A percentile compares a stretch with the other conserved stretches of the same genome.
Conservation (phyloP, 2,329 filamentous ascomycete species). For the Pseudogymnoascus sp. region DNA sequence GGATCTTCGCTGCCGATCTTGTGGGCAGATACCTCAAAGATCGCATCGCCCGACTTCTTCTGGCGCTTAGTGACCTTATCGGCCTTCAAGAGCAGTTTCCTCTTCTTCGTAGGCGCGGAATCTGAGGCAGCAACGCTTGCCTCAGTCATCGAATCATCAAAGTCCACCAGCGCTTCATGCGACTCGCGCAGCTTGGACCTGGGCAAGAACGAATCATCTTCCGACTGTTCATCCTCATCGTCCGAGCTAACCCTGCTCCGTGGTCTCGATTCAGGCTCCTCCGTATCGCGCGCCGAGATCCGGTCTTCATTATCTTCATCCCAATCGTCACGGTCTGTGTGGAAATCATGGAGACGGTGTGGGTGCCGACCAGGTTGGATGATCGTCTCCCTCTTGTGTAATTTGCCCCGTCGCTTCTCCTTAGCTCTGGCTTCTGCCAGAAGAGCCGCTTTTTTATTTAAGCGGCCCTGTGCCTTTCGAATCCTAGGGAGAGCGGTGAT, state of each 20-base stretch:
- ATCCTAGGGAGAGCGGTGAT: slow-evolving; percentile 67
- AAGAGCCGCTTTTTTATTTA: slow-evolving; percentile 51
- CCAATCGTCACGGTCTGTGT: slow-evolving; percentile 74
- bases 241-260: slow-evolving; percentile 66
- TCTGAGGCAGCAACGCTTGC: slow-evolving; percentile 62
- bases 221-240: slow-evolving; percentile 36
- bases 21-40: slow-evolving; percentile 59
- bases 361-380: slow-evolving; percentile 37
- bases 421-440: slow-evolving; percentile 63
- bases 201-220: slow-evolving; percentile 23
- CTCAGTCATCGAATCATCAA: slow-evolving; percentile 63
- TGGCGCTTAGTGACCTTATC: slow-evolving; percentile 69
- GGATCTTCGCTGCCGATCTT: slow-evolving; percentile 45
- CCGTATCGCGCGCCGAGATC: slow-evolving; percentile 67
- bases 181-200: slow-evolving; percentile 11
- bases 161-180: slow-evolving; percentile 4
- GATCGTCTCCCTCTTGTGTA: slow-evolving; percentile 24
- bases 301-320: slow-evolving; percentile 68
- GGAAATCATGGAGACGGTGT: slow-evolving; percentile 65
- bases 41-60: slow-evolving; percentile 72
- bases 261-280: slow-evolving; percentile 76
- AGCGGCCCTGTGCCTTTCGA: slow-evolving; percentile 56
- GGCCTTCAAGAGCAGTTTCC: slow-evolving; percentile 65
- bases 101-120: slow-evolving; percentile 53
- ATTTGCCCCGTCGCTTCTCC: slow-evolving; percentile 35